A percentile compares a stretch with the other conserved stretches of the same genome.
phyloP scores from a whole-genome alignment of 139 green algal genomes.

The Nannochloris sp. region DNA sequence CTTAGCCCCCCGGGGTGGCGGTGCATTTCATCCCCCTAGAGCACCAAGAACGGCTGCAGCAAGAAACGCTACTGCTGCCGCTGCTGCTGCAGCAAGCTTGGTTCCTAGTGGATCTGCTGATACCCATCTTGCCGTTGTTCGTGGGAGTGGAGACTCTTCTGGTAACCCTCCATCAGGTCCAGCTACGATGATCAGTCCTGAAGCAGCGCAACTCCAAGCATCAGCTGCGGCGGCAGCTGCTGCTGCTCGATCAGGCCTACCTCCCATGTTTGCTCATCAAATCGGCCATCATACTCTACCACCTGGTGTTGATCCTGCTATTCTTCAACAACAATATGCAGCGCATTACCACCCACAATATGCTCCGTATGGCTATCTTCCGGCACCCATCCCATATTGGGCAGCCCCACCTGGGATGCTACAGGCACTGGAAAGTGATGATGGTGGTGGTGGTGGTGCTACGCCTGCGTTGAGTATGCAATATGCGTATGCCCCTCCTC shows the following conservation, averaged over 20 bases:
- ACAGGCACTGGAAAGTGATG: too few species aligned
- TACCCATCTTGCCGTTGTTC: neutral
- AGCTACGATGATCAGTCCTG: neutral
- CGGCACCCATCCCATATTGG: too few species aligned
- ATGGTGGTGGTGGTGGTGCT: too few species aligned
- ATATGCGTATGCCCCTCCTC: neutral
- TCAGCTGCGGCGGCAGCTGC: neutral
- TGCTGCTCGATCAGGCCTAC: neutral
- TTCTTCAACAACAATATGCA: neutral
- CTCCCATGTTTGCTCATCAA: neutral
- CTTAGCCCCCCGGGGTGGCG: neutral
- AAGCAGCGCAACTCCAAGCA: neutral
- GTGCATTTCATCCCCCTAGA: neutral
- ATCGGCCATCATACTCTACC: neutral
- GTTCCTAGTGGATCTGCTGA: neutral
- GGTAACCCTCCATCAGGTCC: neutral
- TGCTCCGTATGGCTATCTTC: too few species aligned
- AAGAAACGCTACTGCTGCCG: neutral
- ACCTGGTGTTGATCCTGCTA: neutral
- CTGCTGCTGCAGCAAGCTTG: slow-evolving; percentile 4
- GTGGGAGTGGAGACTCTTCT: too few species aligned
- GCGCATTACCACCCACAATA: neutral
- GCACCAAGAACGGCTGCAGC: neutral
- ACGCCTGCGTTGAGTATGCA: too few species aligned
- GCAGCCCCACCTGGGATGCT: too few species aligned